Base-by-base conservation (phyloP, 331 rosid species). In the Quercus lobata region DNA sequence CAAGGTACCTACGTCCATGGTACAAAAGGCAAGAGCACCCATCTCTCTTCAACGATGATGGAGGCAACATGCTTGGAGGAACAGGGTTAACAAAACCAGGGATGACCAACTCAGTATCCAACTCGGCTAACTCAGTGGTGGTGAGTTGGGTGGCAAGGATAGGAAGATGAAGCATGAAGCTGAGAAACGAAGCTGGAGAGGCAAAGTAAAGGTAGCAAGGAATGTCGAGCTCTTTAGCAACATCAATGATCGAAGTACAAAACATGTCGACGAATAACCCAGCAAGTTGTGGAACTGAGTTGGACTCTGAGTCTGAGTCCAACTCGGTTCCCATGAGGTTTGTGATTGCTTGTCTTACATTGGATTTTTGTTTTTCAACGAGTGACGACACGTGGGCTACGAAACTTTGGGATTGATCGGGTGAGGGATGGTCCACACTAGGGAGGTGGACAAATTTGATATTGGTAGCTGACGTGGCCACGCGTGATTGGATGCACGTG, bases 191-290 rank as follows among this genome's bases (percentile, higher is more conserved):
- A 12, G 80, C 83, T 4, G 83, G 80, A 44, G 83, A 69, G 0
- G 86, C 32, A 29, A 32, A 83, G 15, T 15, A 83, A 17, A 83
- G 79, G 83, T 78, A 83, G 65, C 80, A 78, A 79, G 83, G 62
- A 34, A 78, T 6, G 56, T 11, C 61, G 16, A 83, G 74, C 49
- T 79, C 83, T 54, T 78, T 57, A 2, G 86, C 86, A 2, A 83
- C 83, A n/a, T 83, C 80, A 2, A 74, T 69, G 74, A 74, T 66
- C 77, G 80, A 25, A 32, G 83, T 78, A 16, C 80, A 78, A 3
- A 83, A 78, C 74, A 83, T 57, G 74, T 83, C 86, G 6, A 78
- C 74, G 77, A 83, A 74, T 1, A 83, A 49, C 62, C 80, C 80
- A 6, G 27, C 83, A 34, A 78, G 24, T 9, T 69, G 54, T 46